phyloP scores from a whole-genome alignment of 2,329 filamentous ascomycete genomes.

The Grosmannia serpens region DNA sequence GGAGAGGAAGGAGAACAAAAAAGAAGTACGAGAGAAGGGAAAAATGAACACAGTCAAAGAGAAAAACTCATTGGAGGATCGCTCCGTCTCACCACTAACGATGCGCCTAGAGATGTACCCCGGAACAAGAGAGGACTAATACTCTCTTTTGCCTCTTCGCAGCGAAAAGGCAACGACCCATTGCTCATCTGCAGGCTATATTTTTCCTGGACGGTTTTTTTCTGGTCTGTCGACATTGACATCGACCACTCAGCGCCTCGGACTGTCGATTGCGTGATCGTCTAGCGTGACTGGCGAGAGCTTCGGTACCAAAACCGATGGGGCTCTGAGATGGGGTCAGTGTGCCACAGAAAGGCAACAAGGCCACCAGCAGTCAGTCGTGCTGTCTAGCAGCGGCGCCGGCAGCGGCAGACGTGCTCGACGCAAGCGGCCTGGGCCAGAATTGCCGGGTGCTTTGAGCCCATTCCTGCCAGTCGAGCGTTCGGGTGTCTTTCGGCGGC shows the following conservation, averaged over 20 bases:
- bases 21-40: neutral
- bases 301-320: neutral
- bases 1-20: neutral
- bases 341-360: neutral
- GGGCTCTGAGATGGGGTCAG: neutral
- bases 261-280: constrained; percentile 22
- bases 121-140: neutral
- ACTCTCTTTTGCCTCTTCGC: neutral
- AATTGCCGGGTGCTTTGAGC: neutral
- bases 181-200: neutral
- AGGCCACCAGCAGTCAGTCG: neutral
- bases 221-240: neutral
- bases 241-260: constrained; percentile 7
- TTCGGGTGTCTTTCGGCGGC: neutral
- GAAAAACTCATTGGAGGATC: neutral
- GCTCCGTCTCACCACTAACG: neutral
- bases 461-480: neutral
- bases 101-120: neutral
- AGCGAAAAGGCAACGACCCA: neutral
- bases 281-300: constrained; percentile 14
- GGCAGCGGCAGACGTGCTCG: neutral
- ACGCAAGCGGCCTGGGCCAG: neutral
- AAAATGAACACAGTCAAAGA: neutral
- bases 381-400: neutral
- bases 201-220: neutral